phyloP scores from a whole-genome alignment of 2,329 filamentous ascomycete genomes.

The Aspergillus hiratsukae region DNA sequence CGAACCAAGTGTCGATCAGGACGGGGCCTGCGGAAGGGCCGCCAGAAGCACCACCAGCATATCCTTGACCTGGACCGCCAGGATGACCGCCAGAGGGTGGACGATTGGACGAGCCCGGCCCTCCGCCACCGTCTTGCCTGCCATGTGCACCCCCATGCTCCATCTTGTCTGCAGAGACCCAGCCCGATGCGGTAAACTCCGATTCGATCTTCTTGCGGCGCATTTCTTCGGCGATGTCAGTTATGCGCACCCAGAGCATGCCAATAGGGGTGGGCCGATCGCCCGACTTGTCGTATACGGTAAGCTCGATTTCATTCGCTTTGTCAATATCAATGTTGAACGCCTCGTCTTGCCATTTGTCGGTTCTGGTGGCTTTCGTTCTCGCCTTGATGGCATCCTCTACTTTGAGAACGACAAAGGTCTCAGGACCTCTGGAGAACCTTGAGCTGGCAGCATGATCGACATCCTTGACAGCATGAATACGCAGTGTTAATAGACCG shows the following conservation, averaged over 20 bases:
- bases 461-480: constrained; percentile 87
- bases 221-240: constrained; percentile 96
- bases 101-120: constrained; percentile 34
- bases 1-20: constrained; percentile 89
- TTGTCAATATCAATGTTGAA: constrained; percentile 95
- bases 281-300: constrained; percentile 90
- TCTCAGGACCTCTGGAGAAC: constrained; percentile 88
- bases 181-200: constrained; percentile 88
- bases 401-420: constrained; percentile 92
- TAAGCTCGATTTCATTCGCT: constrained; percentile 96
- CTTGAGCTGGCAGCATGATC: constrained; percentile 80
- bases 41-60: constrained; percentile 25
- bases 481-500: constrained; percentile 78
- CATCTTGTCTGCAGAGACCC: constrained; percentile 97
- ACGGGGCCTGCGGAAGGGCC: constrained; percentile 30
- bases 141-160: constrained; percentile 52
- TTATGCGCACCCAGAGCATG: constrained; percentile 93
- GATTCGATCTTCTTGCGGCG: constrained; percentile 94
- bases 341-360: constrained; percentile 86
- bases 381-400: constrained; percentile 88
- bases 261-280: constrained; percentile 90
- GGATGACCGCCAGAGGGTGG: constrained; percentile 20
- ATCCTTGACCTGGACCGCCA: constrained; percentile 24
- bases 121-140: constrained; percentile 53
- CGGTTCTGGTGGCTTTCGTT: constrained; percentile 77